phyloP scores from a whole-genome alignment of 164 flowering plant genomes.

The Aristolochia fimbriata region DNA sequence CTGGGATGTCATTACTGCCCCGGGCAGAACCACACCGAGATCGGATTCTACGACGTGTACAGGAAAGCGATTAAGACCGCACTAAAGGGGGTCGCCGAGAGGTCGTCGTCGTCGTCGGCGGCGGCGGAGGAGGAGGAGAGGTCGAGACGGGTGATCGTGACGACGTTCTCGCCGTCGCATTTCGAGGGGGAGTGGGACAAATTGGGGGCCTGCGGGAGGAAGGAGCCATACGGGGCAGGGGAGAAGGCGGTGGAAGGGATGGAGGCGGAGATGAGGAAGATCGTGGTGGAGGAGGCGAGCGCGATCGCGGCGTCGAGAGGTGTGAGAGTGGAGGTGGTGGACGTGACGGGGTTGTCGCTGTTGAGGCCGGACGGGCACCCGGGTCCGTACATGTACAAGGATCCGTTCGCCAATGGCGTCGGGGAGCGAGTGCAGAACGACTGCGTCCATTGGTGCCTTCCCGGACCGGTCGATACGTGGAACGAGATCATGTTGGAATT shows the following conservation, averaged over 20 bases:
- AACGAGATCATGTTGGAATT: slow-evolving; percentile 66
- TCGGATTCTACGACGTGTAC: slow-evolving; percentile 63
- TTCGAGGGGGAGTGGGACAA: slow-evolving; percentile 97
- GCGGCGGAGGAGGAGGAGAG: no score
- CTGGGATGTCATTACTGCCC: slow-evolving; percentile 79
- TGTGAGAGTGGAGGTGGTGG: slow-evolving; percentile 35
- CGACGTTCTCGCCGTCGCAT: slow-evolving; percentile 81
- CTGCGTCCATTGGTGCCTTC: slow-evolving; percentile 97
- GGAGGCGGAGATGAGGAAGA: slow-evolving; percentile 65
- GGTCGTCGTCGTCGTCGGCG: no score
- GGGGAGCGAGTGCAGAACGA: slow-evolving; percentile 69
- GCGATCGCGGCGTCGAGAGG: background rate
- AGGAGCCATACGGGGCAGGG: slow-evolving; percentile 43
- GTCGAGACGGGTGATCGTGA: slow-evolving; percentile 29
- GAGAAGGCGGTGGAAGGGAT: slow-evolving; percentile 53
- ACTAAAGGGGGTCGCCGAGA: slow-evolving; percentile 31
- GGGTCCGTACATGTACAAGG: slow-evolving; percentile 81
- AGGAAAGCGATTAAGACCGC: slow-evolving; percentile 60
- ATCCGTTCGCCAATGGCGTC: slow-evolving; percentile 64
- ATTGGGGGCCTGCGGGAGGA: slow-evolving; percentile 66
- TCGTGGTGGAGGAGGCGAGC: slow-evolving; percentile 51
- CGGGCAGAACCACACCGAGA: slow-evolving; percentile 56
- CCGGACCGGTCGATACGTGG: slow-evolving; percentile 92
- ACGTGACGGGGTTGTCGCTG: slow-evolving; percentile 51
- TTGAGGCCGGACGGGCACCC: slow-evolving; percentile 97